Conservation (phyloP, 192 early-diverging fungal species). For the Paraglomus brasilianum region DNA sequence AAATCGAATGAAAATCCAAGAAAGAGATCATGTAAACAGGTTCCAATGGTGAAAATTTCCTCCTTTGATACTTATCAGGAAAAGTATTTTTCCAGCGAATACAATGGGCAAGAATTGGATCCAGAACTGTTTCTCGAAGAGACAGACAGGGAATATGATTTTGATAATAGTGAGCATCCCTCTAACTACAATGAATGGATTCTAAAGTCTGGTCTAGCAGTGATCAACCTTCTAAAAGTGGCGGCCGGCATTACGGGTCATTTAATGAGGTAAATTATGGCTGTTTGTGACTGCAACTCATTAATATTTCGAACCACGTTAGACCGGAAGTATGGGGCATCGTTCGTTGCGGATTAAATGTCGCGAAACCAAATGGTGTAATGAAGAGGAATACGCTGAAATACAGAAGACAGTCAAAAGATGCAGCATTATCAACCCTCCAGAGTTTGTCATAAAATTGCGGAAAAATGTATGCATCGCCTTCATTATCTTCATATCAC, state of each 20-base stretch:
- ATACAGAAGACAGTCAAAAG: slow-evolving; percentile 19
- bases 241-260: slow-evolving; percentile 14
- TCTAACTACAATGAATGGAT: slow-evolving; percentile 16
- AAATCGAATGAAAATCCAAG: slow-evolving; percentile 7
- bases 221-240: slow-evolving; percentile 28
- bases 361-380: slow-evolving; percentile 17
- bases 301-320: slow-evolving; percentile 21
- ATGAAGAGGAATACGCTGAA: slow-evolving; percentile 21
- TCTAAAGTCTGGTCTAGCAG: slow-evolving; percentile 11
- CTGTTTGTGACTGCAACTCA: slow-evolving; percentile 11
- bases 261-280: slow-evolving; percentile 25
- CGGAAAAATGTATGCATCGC: slow-evolving; percentile 18
- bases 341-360: slow-evolving; percentile 14
- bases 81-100: slow-evolving; percentile 22
- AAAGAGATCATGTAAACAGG: slow-evolving; percentile 23
- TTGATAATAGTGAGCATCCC: slow-evolving; percentile 8
- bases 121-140: slow-evolving; percentile 13
- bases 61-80: slow-evolving; percentile 21
- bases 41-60: slow-evolving; percentile 19
- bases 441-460: slow-evolving; percentile 15
- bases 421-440: slow-evolving; percentile 12
- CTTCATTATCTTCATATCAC: slow-evolving; percentile 5
- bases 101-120: slow-evolving; percentile 25
- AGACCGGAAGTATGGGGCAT: slow-evolving; percentile 28
- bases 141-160: slow-evolving; percentile 24